A percentile compares a stretch with the other conserved stretches of the same genome.
Evolutionary conservation across 2,329 filamentous ascomycete genomes (phyloP).

Genomic region (Exophiala oligosperma): DNA sequence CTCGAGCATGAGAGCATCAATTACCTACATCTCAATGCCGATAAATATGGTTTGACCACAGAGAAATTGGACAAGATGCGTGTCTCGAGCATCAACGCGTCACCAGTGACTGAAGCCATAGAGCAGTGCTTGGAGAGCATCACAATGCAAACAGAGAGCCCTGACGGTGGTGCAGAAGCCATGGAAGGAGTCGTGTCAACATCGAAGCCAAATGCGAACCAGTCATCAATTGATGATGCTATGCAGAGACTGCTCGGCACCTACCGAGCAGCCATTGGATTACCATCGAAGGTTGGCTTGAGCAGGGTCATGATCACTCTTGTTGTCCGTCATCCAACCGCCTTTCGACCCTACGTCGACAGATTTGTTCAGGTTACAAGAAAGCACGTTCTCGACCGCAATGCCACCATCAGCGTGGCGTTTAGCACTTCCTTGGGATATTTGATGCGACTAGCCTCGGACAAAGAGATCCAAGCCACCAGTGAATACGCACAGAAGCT

Average conservation of each 20-base stretch:
- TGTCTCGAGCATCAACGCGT: constrained; percentile 76
- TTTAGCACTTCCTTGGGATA: constrained; percentile 89
- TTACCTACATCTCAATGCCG: constrained; percentile 86
- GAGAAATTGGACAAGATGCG: constrained; percentile 89
- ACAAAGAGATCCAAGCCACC: constrained; percentile 57
- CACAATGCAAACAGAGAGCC: constrained; percentile 59
- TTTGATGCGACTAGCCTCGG: constrained; percentile 66
- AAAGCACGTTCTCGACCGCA: constrained; percentile 83
- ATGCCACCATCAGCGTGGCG: constrained; percentile 87
- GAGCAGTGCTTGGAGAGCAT: constrained; percentile 83
- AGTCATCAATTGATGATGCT: constrained; percentile 63
- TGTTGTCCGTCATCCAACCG: constrained; percentile 72
- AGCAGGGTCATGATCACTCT: constrained; percentile 81
- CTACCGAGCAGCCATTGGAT: constrained; percentile 82
- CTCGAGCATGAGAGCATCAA: constrained; percentile 88
- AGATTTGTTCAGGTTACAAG: constrained; percentile 75
- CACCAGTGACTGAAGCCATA: constrained; percentile 89
- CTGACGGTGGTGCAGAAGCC: constrained; percentile 8
- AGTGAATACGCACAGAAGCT: constrained; percentile 61
- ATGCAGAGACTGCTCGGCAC: constrained; percentile 71
- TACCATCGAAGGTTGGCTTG: constrained; percentile 92
- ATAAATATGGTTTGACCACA: constrained; percentile 78
- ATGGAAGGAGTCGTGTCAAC: constrained; percentile 23
- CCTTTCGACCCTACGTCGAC: constrained; percentile 74
- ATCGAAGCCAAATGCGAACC: background rate